Evolutionary conservation across 768 basidiomycete species (phyloP), one percentile per base, ranked within the genome.

Genomic region (Leucosporidium yakuticum): DNA sequence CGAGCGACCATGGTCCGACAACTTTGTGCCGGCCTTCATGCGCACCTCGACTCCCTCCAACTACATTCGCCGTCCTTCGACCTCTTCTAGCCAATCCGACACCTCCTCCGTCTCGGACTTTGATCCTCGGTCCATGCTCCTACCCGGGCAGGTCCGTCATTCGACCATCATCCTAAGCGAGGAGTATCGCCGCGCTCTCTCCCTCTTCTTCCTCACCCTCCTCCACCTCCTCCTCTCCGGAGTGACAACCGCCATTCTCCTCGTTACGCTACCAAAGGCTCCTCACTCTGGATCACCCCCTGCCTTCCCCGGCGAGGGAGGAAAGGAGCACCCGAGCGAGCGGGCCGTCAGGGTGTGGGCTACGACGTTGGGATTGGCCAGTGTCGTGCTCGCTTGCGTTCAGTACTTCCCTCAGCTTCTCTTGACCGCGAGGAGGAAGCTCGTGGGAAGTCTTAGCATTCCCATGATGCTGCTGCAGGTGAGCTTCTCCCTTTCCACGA

Each of bases 401-500:
- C 94, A 99, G 78, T 99, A 97, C 69, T 83, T 86, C 0, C 94
- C 95, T 0, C 94, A 96, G 77, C 81, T 99, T 31, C 72, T 84
- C 19, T 85, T 87, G 68, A 98, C 94, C 12, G 80, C 78, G 63
- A 61, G 68, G 57, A 61, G 74, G 36, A 88, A 86, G 75, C 84
- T 95, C 19, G 93, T 98, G 14, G 95, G 95, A 4, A 91, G 92
- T 0, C 81, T 98, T 21, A 93, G 91, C 75, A 89, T 99, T 65
- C 88, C 89, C 1, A 97, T 91, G 86, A 97, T 99, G 95, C 80
- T 85, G 58, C 90, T 99, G 21, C 95, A 98, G 79, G 91, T 86
- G 19, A 93, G 69, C 60, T 21, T 7, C 23, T 57, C 4, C 32
- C n/a, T 17, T 14, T 25, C 15, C 29, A 19, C 6, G 23, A 47